Base-by-base conservation (phyloP, 345 rosid genomes). In the Ailanthus altissimus region DNA sequence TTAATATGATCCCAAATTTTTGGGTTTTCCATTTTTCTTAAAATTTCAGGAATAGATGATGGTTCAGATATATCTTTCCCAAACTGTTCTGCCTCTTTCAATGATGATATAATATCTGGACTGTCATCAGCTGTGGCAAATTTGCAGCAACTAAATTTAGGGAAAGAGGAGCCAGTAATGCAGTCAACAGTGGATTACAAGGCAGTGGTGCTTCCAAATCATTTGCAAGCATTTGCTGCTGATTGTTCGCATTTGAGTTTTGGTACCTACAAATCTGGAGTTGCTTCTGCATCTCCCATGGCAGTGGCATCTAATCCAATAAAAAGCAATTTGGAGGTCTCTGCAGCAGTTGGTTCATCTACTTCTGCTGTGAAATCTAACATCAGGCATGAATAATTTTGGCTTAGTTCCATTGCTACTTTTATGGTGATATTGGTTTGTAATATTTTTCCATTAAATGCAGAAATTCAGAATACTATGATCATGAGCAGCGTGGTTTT, bases 191-290 rank as follows among this genome's bases (percentile, higher is more conserved):
- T 79, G 43, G 78, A 81, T 42, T 75, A 80, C 16, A 38, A 28
- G 76, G 64, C 75, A 25, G 79, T 89, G 57, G 85, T 85, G 71
- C 80, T 89, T 82, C 92, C 92, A 43, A 67, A 74, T 70, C 47
- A 81, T 84, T 70, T 89, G 67, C 89, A 78, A 77, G 81, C 81
- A 62, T 78, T 85, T 28, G 83, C 85, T 50, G 83, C 86, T 43
- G 90, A 83, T 66, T 85, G 88, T 65, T 83, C 85, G 28, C 86
- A 87, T 79, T 84, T 89, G 79, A 89, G 80, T 80, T 87, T 89
- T 65, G 90, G 92, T 58, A 85, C 89, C 77, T 87, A 78, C 43
- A 87, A 79, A 28, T 75, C 88, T 54, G 80, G 84, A 58, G 60
- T 49, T 21, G 67, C 26, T 67, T 45, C 76, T 40, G 62, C 81